Evolutionary conservation across 768 basidiomycete genomes (phyloP), one percentile per base, ranked within the genome.

Genomic region (Mycena maculata): DNA sequence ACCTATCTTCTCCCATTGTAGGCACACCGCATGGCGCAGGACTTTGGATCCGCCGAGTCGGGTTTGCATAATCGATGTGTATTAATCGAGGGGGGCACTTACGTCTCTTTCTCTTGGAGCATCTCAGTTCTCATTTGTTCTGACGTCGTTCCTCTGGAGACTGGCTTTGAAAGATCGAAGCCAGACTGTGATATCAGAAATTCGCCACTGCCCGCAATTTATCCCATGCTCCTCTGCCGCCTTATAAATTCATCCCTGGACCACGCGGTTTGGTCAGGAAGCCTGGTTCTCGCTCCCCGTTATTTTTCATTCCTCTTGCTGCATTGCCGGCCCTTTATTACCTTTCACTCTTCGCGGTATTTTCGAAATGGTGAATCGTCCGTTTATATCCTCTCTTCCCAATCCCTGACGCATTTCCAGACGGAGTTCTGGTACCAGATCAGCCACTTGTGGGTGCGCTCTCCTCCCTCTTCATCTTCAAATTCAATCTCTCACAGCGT

Each of bases 231-330:
- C 31, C 11, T 49, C 31, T 20, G 4, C 4, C 36, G 30, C 28
- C 16, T 23, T 55, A 63, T 63, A 63, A 63, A 54, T 22, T 31
- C 41, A 13, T 4, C 7, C 8, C 23, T 47, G 41, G 31, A 16
- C 16, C 42, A 28, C 25, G 13, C 11, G 23, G 3, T 20, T 25
- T 4, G 16, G 23, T 30, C 33, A 63, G 61, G 61, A 54, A 53
- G 61, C 61, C 61, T 45, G 60, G 61, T 38, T 63, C 27, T 54
- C 18, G 61, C 61, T 55, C 52, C 61, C 36, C 61, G 38, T 45
- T 54, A 25, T 44, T 22, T 36, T 45, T 44, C 44, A 25, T 48
- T 18, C 16, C 25, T 16, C 16, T 45, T 22, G 12, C n/a, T 20
- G 8, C 33, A 47, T 44, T 47, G 25, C 4, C 48, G 30, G 23